phyloP scores from a whole-genome alignment of 2,329 filamentous ascomycete genomes.

The Cercospora nicotianae region DNA sequence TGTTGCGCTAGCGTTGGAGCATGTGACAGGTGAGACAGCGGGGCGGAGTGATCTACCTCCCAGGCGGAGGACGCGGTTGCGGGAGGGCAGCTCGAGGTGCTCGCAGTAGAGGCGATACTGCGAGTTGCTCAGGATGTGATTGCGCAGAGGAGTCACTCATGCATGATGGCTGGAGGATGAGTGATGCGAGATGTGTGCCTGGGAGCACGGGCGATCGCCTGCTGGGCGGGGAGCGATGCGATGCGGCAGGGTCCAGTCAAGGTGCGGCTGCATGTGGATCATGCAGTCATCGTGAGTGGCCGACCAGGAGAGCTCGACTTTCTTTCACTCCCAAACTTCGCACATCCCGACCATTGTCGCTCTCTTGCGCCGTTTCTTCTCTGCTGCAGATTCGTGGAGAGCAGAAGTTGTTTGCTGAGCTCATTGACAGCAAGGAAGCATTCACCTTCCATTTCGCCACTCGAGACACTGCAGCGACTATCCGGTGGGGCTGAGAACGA shows the following conservation, averaged over 20 bases:
- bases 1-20: conserved; percentile 12
- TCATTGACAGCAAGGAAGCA: not conserved
- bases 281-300: conserved; percentile 12
- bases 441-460: not conserved
- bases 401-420: not conserved
- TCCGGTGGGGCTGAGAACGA: conserved; percentile 6
- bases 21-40: conserved; percentile 20
- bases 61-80: not conserved
- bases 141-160: conserved; percentile 5
- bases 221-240: not conserved
- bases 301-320: conserved; percentile 8
- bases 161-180: conserved; percentile 6
- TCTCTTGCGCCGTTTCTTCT: conserved; percentile 12
- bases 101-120: not conserved
- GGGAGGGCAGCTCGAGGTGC: not conserved
- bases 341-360: conserved; percentile 19
- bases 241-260: conserved; percentile 6
- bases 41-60: not conserved
- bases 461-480: not conserved
- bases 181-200: not conserved
- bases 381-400: not conserved
- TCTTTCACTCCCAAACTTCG: not conserved
- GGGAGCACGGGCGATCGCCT: not conserved
- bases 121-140: not conserved
- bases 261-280: conserved; percentile 5